Percentiles rank a stretch among this genome's conserved stretches.
phyloP scores from a whole-genome alignment of 2,329 filamentous ascomycete genomes.

The Hymenoscyphus scutula region DNA sequence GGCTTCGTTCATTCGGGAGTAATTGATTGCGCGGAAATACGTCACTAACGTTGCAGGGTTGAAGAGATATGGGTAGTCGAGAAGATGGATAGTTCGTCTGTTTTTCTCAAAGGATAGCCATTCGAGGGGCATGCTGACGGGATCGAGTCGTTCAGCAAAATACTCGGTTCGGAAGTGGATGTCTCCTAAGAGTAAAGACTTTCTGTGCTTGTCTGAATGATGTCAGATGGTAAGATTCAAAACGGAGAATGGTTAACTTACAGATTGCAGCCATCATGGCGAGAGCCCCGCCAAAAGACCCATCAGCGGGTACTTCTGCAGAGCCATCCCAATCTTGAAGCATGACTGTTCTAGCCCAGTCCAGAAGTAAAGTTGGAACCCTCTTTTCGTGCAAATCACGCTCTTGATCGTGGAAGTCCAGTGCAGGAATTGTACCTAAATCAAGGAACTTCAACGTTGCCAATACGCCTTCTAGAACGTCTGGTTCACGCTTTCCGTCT shows the following conservation, averaged over 20 bases:
- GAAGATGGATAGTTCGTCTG: conserved; percentile 66
- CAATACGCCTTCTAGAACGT: conserved; percentile 30
- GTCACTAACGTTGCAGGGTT: conserved; percentile 68
- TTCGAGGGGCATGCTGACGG: conserved; percentile 68
- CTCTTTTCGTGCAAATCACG: conserved; percentile 56
- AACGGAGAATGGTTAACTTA: conserved; percentile 44
- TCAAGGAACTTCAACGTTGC: conserved; percentile 45
- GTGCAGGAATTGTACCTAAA: conserved; percentile 32
- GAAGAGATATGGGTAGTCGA: conserved; percentile 82
- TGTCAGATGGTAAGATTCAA: conserved; percentile 14
- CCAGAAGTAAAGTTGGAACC: conserved; percentile 57
- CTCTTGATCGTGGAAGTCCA: conserved; percentile 51
- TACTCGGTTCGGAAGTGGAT: conserved; percentile 73
- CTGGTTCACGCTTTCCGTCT: conserved; percentile 24
- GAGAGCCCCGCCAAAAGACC: conserved; percentile 73
- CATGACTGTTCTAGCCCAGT: conserved; percentile 74
- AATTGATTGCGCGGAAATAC: conserved; percentile 87
- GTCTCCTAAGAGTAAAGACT: conserved; percentile 62
- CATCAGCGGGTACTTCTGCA: conserved; percentile 65
- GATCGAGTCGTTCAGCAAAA: conserved; percentile 72
- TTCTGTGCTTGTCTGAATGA: conserved; percentile 56
- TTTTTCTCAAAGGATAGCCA: conserved; percentile 64
- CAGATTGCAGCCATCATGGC: conserved; percentile 71
- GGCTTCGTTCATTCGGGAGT: conserved; percentile 77
- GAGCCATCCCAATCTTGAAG: conserved; percentile 79